These are phyloP conservation scores for Starmerella vitae DNA, from an alignment of 805 yeast genomes.

Conservation along the genomic window DNA sequence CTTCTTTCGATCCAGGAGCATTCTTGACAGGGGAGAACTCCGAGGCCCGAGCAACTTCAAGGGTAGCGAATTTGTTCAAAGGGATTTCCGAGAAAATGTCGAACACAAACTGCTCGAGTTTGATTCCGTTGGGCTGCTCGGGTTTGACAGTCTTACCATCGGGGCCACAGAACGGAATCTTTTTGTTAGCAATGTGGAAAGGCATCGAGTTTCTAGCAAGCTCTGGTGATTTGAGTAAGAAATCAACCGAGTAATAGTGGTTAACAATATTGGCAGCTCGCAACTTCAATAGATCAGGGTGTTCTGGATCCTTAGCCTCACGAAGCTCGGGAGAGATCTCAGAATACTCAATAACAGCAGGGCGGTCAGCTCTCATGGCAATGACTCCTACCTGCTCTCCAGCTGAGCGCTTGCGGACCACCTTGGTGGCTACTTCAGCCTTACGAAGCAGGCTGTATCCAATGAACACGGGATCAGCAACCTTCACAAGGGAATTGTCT, in stretches of 20 bases:
- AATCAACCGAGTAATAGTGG: constrained; percentile 81
- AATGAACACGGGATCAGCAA: constrained; percentile 81
- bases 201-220: constrained; percentile 50
- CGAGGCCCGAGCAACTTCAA: constrained; percentile 72
- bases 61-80: constrained; percentile 64
- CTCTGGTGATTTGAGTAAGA: constrained; percentile 46
- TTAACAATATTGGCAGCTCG: constrained; percentile 96
- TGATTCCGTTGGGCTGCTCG: constrained; percentile 73
- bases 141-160: constrained; percentile 46
- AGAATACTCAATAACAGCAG: constrained; percentile 90
- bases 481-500: constrained; percentile 80
- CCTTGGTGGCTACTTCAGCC: constrained; percentile 78
- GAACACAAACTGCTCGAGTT: constrained; percentile 91
- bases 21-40: constrained; percentile 94
- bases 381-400: constrained; percentile 84
- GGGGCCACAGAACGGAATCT: constrained; percentile 50
- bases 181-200: constrained; percentile 90
- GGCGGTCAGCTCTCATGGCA: constrained; percentile 44
- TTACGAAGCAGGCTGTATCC: constrained; percentile 65
- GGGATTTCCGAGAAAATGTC: constrained; percentile 81
- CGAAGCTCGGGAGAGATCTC: constrained; percentile 72
- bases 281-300: constrained; percentile 44
- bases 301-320: constrained; percentile 42
- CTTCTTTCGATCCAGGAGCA: constrained; percentile 68
- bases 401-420: constrained; percentile 83